Evolutionary conservation across 192 early-diverging fungal genomes (phyloP), one percentile per base, ranked within the genome.

Genomic region (Radiomyces spectabilis): DNA sequence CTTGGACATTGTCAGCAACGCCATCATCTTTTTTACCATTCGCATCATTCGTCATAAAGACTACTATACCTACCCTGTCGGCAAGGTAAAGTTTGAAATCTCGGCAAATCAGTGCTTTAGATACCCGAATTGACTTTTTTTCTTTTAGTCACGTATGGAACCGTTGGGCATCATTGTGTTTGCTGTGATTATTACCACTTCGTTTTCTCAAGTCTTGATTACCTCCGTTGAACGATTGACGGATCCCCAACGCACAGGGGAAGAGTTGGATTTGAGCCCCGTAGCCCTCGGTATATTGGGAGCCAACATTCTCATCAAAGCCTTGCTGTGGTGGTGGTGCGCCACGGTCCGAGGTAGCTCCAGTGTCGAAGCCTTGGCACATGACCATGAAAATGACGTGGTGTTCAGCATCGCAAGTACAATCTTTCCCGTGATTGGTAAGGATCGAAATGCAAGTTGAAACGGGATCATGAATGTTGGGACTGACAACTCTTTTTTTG

Each of bases 111-210:
- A n/a, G n/a, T n/a, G n/a, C n/a, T n/a, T n/a, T n/a, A n/a, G n/a
- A n/a, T n/a, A n/a, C n/a, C n/a, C n/a, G n/a, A n/a, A n/a, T n/a
- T n/a, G n/a, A n/a, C n/a, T n/a, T n/a, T n/a, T 1, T 37, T 40
- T 9, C 21, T 26, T 16, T 7, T 49, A 66, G 65, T 63, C 68
- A 33, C 74, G 83, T 12, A 82, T 87, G 69, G 84, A 89, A 42
- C 85, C 87, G 4, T 67, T 84, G 7, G 87, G 84, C 2, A 86
- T 89, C 54, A 74, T 89, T 56, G 80, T 89, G 8, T 89, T 89
- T 68, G 72, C 82, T 12, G 68, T 69, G 21, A 72, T 87, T 33
- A 89, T 83, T 66, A 77, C 80, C 0, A 81, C 85, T 2, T 74
- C 86, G 0, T 86, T 85, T 38, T 46, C 83, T 26, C 83, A 87